Percentiles rank a stretch among this genome's conserved stretches.
These are phyloP conservation scores for Russula griseocarnosa DNA, from an alignment of 768 basidiomycete species.

Conservation along the genomic window DNA sequence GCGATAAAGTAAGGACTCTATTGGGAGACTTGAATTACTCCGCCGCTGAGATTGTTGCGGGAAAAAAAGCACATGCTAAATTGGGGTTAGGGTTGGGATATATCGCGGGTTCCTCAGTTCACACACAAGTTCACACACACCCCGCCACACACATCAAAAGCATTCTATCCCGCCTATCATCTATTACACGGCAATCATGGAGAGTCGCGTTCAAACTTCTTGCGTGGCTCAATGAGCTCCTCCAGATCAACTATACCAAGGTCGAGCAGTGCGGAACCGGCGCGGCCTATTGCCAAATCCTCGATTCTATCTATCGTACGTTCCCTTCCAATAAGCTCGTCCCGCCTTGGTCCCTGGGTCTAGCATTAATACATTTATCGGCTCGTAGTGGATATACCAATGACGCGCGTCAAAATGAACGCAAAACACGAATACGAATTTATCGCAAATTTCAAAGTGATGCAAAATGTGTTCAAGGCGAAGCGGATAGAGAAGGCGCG, in stretches of 20 bases:
- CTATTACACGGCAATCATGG: constrained; percentile 40
- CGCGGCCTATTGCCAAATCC: constrained; percentile 89
- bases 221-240: constrained; percentile 90
- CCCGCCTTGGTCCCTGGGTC: neutral
- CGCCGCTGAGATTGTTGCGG: no score
- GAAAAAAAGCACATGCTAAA: no score
- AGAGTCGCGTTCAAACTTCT: constrained; percentile 82
- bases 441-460: constrained; percentile 89
- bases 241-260: constrained; percentile 88
- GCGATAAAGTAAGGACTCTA: neutral
- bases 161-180: constrained; percentile 10
- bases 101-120: no score
- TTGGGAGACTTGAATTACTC: no score
- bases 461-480: constrained; percentile 87
- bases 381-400: constrained; percentile 78
- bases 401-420: constrained; percentile 91
- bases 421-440: constrained; percentile 97
- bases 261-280: constrained; percentile 89
- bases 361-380: neutral
- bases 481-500: constrained; percentile 93
- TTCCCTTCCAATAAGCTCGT: constrained; percentile 17
- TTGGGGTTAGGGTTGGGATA: constrained; percentile 21
- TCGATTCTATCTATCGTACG: constrained; percentile 92
- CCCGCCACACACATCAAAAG: neutral
- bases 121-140: neutral